Evolutionary conservation across 441 rosid species (phyloP), one percentile per base, ranked within the genome.

Genomic region (Erodium moschatum): DNA sequence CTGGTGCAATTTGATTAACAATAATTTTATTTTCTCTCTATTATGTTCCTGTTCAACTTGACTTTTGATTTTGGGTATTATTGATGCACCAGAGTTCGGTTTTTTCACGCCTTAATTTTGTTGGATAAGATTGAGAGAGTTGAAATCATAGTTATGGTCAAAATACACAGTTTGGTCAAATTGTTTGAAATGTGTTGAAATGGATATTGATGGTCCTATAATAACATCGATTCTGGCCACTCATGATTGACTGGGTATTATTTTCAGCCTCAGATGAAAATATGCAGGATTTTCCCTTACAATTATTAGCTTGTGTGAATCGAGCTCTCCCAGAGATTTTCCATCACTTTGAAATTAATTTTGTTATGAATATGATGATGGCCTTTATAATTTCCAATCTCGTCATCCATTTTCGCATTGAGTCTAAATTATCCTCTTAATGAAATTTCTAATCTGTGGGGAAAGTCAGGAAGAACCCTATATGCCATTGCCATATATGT

Each of bases 161-260:
- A 67, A 76, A 67, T 24, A 13, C 7, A 52, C 19, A 52, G 54
- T 65, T 29, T 54, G 75, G 64, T 70, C 74, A 78, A 71, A 4
- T 67, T 74, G 21, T 33, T 35, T 69, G 60, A 5, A 52, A 52
- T 52, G 3, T 16, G 69, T 42, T 73, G 63, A 69, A 75, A 67
- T 64, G 64, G 24, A 12, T 65, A 48, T 54, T 29, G 65, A 58
- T 67, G 69, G 64, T 73, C 68, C 58, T 75, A 74, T 71, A 58
- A 40, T 73, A 77, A 70, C 79, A 73, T 70, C 29, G 52, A 67
- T 66, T 46, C 12, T 18, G 29, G 72, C 67, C 69, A 15, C 64
- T 6, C 52, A 27, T 21, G 70, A 68, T 79, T 77, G 82, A 77
- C 79, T 2, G 18, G 15, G 67, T 66, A 29, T 52, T 12, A 10